Percentiles rank a stretch among this genome's conserved stretches.
Conservation (phyloP, 2,329 filamentous ascomycete species). For the Aspergillus sergii region DNA sequence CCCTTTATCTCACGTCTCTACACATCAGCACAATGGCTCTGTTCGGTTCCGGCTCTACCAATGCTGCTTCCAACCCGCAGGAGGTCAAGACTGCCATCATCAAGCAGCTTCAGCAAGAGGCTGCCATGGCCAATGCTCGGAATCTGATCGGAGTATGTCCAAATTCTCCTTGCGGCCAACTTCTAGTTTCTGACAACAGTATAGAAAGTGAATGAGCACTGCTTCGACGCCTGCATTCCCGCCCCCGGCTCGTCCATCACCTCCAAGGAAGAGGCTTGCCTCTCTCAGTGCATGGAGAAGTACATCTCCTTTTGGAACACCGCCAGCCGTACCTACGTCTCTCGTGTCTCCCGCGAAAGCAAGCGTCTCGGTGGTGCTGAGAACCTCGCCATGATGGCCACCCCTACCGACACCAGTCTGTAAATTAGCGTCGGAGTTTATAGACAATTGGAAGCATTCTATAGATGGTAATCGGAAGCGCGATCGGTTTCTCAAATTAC, state of each 20-base stretch:
- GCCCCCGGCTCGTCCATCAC: slow-evolving; percentile 68
- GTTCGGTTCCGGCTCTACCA: slow-evolving; percentile 40
- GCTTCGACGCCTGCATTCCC: slow-evolving; percentile 76
- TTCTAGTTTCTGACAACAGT: not conserved
- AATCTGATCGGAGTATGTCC: slow-evolving; percentile 67
- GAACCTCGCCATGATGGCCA: slow-evolving; percentile 24
- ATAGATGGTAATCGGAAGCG: not conserved
- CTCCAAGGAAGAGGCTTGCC: slow-evolving; percentile 69
- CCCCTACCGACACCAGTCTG: slow-evolving; percentile 12
- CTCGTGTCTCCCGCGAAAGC: slow-evolving; percentile 58
- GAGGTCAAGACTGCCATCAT: slow-evolving; percentile 59
- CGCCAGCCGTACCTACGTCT: slow-evolving; percentile 69
- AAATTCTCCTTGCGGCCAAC: not conserved
- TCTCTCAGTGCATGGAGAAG: slow-evolving; percentile 79
- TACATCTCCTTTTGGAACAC: slow-evolving; percentile 81
- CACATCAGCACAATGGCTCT: slow-evolving; percentile 35
- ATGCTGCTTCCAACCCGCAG: slow-evolving; percentile 25
- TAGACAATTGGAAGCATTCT: not conserved
- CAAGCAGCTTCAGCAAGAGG: slow-evolving; percentile 65
- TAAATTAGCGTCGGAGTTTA: not conserved
- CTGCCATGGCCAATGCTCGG: slow-evolving; percentile 69
- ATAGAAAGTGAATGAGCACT: slow-evolving; percentile 79
- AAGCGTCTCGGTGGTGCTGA: slow-evolving; percentile 48
- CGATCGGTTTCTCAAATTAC: not conserved
- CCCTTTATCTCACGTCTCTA: not conserved